Percentiles rank a stretch among this genome's conserved stretches.
Conservation (phyloP, 306 rosid genomes). For the Hippophae tibetana region DNA sequence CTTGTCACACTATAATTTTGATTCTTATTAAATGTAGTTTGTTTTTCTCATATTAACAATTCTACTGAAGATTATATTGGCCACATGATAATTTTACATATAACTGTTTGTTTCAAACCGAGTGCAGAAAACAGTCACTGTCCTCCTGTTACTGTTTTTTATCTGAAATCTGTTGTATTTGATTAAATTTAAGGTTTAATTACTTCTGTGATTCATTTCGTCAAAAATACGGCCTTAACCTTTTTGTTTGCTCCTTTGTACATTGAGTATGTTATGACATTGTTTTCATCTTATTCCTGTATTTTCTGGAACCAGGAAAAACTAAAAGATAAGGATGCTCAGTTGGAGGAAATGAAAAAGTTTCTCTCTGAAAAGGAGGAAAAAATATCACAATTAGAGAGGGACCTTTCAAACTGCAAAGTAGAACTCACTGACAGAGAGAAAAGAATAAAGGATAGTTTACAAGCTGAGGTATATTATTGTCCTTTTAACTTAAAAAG, state of each 20-base stretch:
- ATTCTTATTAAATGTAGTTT: too few relatives aligned
- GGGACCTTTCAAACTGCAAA: conserved; percentile 55
- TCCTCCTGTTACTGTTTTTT: too few relatives aligned
- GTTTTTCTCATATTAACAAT: too few relatives aligned
- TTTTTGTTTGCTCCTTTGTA: background rate
- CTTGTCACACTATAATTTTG: too few relatives aligned
- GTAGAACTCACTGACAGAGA: conserved; percentile 54
- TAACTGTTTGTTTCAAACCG: too few relatives aligned
- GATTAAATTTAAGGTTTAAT: too few relatives aligned
- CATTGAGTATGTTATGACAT: background rate
- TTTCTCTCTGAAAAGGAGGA: conserved; percentile 49
- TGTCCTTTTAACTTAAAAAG: background rate
- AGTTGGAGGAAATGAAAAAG: conserved; percentile 44
- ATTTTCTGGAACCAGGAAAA: conserved; percentile 40
- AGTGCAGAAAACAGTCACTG: too few relatives aligned
- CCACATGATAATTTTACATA: too few relatives aligned
- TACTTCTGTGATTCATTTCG: too few relatives aligned
- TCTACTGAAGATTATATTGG: too few relatives aligned
- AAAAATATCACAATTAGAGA: conserved; percentile 44
- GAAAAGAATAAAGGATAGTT: conserved; percentile 47
- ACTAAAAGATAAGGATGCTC: conserved; percentile 55
- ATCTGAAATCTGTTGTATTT: too few relatives aligned
- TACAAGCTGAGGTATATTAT: conserved; percentile 52
- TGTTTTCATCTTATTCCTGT: background rate
- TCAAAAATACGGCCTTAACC: background rate